Percentiles rank a stretch among this genome's conserved stretches.
Conservation (phyloP, 2,329 filamentous ascomycete species). For the Apiospora phragmitis region DNA sequence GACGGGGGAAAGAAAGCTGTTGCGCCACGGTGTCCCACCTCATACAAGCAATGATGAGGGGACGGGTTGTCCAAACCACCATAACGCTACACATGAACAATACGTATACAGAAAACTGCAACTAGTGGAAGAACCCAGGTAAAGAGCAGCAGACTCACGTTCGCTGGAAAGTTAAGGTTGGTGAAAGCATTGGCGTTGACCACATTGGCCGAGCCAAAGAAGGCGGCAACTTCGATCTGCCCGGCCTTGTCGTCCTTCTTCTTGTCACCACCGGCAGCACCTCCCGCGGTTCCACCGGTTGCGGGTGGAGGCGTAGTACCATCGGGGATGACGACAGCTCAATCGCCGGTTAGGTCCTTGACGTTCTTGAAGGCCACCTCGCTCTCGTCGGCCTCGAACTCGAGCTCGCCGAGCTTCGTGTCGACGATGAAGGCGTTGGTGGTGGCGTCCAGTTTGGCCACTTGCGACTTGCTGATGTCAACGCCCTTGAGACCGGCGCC, state of each 20-base stretch:
- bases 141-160: slow-evolving; percentile 10
- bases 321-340: slow-evolving; percentile 15
- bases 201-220: slow-evolving; percentile 13
- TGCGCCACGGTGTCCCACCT: neutral
- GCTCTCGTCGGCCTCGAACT: slow-evolving; percentile 43
- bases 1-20: too few relatives aligned
- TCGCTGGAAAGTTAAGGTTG: slow-evolving; percentile 14
- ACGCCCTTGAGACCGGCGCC: slow-evolving; percentile 25
- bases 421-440: slow-evolving; percentile 38
- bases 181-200: slow-evolving; percentile 14
- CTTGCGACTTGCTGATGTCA: slow-evolving; percentile 36
- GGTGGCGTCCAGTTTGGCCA: slow-evolving; percentile 37
- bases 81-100: neutral
- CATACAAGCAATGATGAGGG: neutral
- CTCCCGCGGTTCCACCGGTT: neutral
- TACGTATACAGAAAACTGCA: neutral
- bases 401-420: slow-evolving; percentile 36
- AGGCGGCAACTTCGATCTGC: slow-evolving; percentile 11
- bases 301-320: neutral
- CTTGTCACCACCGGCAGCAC: neutral
- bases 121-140: neutral
- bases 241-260: slow-evolving; percentile 11
- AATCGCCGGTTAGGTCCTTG: slow-evolving; percentile 23
- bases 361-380: slow-evolving; percentile 27
- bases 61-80: neutral